Evolutionary conservation across 495 filamentous ascomycete genomes (phyloP).

Genomic region (Hyaloscypha hepaticicola): DNA sequence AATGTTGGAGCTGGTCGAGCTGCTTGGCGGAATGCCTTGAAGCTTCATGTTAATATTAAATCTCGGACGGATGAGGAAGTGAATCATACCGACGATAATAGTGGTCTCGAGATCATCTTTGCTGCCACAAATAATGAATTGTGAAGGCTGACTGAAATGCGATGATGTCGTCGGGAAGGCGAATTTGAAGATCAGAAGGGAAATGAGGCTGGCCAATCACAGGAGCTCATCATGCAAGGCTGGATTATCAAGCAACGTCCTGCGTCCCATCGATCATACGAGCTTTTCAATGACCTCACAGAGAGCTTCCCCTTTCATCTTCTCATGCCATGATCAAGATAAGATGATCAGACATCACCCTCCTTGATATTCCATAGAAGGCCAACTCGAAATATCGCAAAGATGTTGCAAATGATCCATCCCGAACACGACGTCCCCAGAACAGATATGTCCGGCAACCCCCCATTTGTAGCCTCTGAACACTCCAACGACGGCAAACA

Average conservation of each 20-base stretch:
- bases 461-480: conserved; percentile 17
- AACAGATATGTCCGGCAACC: background rate
- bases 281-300: background rate
- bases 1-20: conserved; percentile 37
- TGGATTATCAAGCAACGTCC: background rate
- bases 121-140: background rate
- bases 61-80: background rate
- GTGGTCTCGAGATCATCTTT: conserved; percentile 30
- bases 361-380: background rate
- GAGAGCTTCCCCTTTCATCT: background rate
- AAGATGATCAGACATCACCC: background rate
- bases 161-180: conserved; percentile 8
- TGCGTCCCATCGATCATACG: conserved; percentile 2
- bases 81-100: conserved; percentile 36
- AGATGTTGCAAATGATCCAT: conserved; percentile 18
- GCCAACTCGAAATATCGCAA: background rate
- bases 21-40: conserved; percentile 37
- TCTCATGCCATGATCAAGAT: background rate
- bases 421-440: conserved; percentile 7
- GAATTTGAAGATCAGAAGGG: background rate
- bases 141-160: background rate
- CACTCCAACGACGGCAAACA: conserved; percentile 58
- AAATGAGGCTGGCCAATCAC: conserved; percentile 30
- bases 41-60: background rate
- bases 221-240: background rate